Conservation (phyloP, 129 eudicot species). For the Sambucus nigra region DNA sequence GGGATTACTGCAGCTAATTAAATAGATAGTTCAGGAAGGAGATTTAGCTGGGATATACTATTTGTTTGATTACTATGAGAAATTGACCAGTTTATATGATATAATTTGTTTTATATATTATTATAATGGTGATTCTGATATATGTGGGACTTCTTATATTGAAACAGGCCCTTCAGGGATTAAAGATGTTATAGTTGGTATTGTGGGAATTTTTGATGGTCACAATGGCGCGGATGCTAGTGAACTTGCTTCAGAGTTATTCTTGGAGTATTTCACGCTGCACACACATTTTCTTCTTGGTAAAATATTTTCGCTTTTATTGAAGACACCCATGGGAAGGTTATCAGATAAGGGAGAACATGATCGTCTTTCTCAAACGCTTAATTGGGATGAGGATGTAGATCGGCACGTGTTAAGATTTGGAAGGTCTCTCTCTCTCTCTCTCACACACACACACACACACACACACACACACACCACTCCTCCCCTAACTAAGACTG, state of each 20-base stretch:
- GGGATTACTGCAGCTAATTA: too few relatives aligned
- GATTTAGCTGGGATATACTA: too few relatives aligned
- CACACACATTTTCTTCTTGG: conserved; percentile 88
- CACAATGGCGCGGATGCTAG: conserved; percentile 98
- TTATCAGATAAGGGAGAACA: conserved; percentile 41
- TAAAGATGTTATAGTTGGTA: conserved; percentile 59
- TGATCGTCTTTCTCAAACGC: conserved; percentile 25
- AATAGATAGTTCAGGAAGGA: too few relatives aligned
- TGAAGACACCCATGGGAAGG: conserved; percentile 39
- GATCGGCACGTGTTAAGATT: conserved; percentile 34
- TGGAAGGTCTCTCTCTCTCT: conserved; percentile 51
- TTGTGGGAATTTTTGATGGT: conserved; percentile 95
- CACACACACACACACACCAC: too few relatives aligned
- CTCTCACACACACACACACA: too few relatives aligned
- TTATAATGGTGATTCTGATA: conserved; percentile 2
- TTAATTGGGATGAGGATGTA: conserved; percentile 40
- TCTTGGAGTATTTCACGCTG: conserved; percentile 69
- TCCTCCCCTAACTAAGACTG: too few relatives aligned
- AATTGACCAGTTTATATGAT: too few relatives aligned
- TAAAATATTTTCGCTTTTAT: conserved; percentile 51
- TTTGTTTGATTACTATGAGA: too few relatives aligned
- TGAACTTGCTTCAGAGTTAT: conserved; percentile 76
- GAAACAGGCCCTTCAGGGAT: conserved; percentile 53
- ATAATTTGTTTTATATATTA: too few relatives aligned
- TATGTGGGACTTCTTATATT: conserved; percentile 14